Base-by-base conservation (phyloP, 441 rosid species). In the Mallotus japonicus region DNA sequence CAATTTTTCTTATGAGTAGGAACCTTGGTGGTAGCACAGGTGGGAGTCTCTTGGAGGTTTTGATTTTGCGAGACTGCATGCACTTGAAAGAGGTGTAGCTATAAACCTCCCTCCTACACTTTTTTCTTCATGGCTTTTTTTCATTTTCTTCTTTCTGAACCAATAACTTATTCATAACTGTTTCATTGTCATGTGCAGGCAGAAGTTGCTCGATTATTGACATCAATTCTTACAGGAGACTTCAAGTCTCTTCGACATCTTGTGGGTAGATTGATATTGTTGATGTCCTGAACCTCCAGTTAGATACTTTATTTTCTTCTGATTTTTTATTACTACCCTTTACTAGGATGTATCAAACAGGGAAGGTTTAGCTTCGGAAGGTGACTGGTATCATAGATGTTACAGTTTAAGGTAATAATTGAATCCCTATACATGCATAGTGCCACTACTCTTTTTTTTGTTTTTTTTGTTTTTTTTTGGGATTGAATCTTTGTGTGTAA, bases 61-160 rank as follows among this genome's bases (percentile, higher is more conserved):
- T 89, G 74, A 84, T 87, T 77, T 86, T 89, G 65, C 78, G 90
- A 69, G 90, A 87, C 74, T 87, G 92, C 85, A 86, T 86, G 87
- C 92, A 89, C 82, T 89, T 86, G 71, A 89, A 86, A 81, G 92
- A 85, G 89, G 92, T 84, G 67, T 62, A 53, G 55, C 49, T 49
- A 34, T 69, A 63, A 47, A 56, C 46, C 55, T 77, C 37, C 49
- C 57, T 59, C 19, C 24, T 17, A 4, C 14, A 6, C 14, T 34
- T 34, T 34, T 34, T 34, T 34, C 40, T 34, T 34, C 5, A 5
- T 34, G 40, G 1, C 40, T 34, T 34, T 5, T 1, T 3, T 34
- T 34, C 40, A 3, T 34, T 34, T 34, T 34, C 40, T 34, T 5
- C 40, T 34, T 34, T 40, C 46, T 72, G 32, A 28, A 32, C 69